Conservation (phyloP, 768 basidiomycete species). For the Serendipita sp. region DNA sequence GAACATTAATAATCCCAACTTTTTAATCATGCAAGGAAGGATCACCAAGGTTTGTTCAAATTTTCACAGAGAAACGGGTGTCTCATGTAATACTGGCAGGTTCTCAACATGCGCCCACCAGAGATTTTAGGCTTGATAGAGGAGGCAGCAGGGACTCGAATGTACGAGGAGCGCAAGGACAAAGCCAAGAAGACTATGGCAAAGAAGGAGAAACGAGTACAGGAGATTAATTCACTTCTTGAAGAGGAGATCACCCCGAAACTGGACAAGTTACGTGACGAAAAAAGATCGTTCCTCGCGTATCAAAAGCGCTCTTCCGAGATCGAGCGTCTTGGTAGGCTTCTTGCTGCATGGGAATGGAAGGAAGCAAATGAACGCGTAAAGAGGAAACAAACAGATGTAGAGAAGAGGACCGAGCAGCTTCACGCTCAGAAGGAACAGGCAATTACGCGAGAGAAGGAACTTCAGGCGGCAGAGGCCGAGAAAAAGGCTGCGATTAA, state of each 20-base stretch:
- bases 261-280: constrained; percentile 71
- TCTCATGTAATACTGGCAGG: constrained; percentile 24
- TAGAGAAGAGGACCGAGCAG: constrained; percentile 34
- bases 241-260: constrained; percentile 89
- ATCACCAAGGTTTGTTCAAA: constrained; percentile 68
- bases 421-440: constrained; percentile 30
- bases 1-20: constrained; percentile 99
- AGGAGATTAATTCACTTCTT: constrained; percentile 68
- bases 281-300: constrained; percentile 77
- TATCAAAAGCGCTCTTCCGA: constrained; percentile 83
- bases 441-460: constrained; percentile 35
- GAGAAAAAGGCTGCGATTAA: constrained; percentile 49
- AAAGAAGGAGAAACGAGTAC: constrained; percentile 92
- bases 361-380: constrained; percentile 39
- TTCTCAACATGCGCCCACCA: constrained; percentile 94
- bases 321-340: constrained; percentile 68
- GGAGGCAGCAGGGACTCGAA: constrained; percentile 93
- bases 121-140: constrained; percentile 98
- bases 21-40: constrained; percentile 98
- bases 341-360: constrained; percentile 85
- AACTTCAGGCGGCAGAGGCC: constrained; percentile 49
- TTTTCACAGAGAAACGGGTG: neutral
- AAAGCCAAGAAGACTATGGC: constrained; percentile 91
- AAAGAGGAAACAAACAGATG: constrained; percentile 38
- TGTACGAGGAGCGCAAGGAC: constrained; percentile 98